A percentile compares a stretch with the other conserved stretches of the same genome.
Evolutionary conservation across 2,329 filamentous ascomycete species (phyloP).

Genomic region (Fusarium sp.): DNA sequence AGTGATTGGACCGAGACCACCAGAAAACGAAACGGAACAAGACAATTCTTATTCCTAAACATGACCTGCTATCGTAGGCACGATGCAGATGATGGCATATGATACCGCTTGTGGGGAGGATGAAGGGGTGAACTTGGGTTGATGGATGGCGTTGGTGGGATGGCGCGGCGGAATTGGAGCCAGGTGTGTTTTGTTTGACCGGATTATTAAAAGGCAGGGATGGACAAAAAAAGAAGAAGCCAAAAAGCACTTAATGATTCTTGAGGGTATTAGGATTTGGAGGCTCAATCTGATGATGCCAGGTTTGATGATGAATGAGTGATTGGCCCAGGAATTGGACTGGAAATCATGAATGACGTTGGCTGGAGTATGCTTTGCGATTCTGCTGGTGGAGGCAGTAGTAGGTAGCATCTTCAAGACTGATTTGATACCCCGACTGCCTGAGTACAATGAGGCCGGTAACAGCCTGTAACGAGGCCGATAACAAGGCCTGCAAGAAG

Average conservation of each 20-base stretch:
- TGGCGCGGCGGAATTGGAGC: conserved; percentile 28
- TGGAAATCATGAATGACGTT: conserved; percentile 28
- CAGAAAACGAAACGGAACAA: background rate
- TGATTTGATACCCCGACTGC: conserved; percentile 36
- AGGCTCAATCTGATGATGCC: conserved; percentile 22
- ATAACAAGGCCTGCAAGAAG: background rate
- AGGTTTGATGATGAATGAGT: conserved; percentile 26
- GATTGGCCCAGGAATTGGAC: conserved; percentile 22
- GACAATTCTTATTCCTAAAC: background rate
- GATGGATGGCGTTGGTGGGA: conserved; percentile 38
- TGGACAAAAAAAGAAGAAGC: conserved; percentile 26
- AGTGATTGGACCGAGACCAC: background rate
- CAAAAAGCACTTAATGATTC: conserved; percentile 38
- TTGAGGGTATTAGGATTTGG: conserved; percentile 8
- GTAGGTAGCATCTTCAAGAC: conserved; percentile 34
- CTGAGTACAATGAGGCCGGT: background rate
- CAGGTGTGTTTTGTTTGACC: conserved; percentile 32
- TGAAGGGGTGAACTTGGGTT: conserved; percentile 30
- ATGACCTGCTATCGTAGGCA: conserved; percentile 12
- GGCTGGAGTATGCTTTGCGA: conserved; percentile 28
- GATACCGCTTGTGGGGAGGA: conserved; percentile 14
- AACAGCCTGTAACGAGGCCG: background rate
- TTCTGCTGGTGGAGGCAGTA: conserved; percentile 5
- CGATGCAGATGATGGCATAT: conserved; percentile 9
- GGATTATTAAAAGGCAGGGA: conserved; percentile 18